phyloP scores from a whole-genome alignment of 2,329 filamentous ascomycete species.

The Xylaria sp. region DNA sequence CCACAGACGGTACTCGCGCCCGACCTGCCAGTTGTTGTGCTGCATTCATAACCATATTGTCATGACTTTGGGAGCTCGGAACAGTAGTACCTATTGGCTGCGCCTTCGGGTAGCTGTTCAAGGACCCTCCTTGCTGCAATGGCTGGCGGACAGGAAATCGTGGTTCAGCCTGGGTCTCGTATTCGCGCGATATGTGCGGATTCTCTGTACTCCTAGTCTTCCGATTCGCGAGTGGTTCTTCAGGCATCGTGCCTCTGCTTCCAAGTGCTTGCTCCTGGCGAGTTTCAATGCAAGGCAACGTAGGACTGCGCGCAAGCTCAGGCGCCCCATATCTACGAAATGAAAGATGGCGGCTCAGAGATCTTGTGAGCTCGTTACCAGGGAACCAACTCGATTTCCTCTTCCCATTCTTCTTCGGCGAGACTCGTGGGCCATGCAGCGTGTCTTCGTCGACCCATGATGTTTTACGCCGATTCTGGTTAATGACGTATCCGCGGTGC shows the following conservation, averaged over 20 bases:
- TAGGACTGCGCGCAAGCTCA: conserved; percentile 45
- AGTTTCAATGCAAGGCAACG: conserved; percentile 45
- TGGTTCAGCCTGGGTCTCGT: not conserved
- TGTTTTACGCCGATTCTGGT: conserved; percentile 46
- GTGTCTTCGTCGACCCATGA: conserved; percentile 64
- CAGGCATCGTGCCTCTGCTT: not conserved
- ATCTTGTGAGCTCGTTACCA: conserved; percentile 39
- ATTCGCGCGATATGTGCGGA: conserved; percentile 4
- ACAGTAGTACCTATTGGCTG: not conserved
- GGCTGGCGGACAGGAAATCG: conserved; percentile 16
- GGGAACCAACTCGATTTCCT: conserved; percentile 40
- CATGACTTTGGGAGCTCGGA: conserved; percentile 1
- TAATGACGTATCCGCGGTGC: conserved; percentile 43
- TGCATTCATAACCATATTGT: conserved; percentile 40
- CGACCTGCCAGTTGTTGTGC: conserved; percentile 46
- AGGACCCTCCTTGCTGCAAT: conserved; percentile 14
- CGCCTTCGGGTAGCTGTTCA: conserved; percentile 11
- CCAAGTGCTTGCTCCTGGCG: conserved; percentile 11
- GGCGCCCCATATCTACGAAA: conserved; percentile 37
- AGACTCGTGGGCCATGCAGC: conserved; percentile 60
- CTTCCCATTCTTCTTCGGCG: conserved; percentile 39
- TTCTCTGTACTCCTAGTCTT: not conserved
- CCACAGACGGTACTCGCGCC: conserved; percentile 40
- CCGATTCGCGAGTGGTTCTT: conserved; percentile 8
- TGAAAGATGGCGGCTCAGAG: conserved; percentile 44